Evolutionary conservation across 2,329 filamentous ascomycete species (phyloP), one percentile per base, ranked within the genome.

Genomic region (Penicillium thymicola): DNA sequence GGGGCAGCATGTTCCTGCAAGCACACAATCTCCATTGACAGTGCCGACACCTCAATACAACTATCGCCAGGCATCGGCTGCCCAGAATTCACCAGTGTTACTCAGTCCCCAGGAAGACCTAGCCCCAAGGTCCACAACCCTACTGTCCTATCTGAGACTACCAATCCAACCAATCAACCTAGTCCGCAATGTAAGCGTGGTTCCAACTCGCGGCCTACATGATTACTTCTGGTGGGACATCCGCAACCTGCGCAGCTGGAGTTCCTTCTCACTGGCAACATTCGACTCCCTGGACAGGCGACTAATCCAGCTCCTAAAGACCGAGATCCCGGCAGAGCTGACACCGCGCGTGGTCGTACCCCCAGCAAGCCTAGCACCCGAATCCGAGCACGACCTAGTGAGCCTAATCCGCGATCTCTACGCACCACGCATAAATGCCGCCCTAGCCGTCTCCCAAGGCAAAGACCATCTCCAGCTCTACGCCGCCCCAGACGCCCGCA

Each of bases 151-250:
- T 75, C 84, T 97, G 46, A 92, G 89, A 3, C 80, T 82, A 0
- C 77, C 89, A 58, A 96, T 95, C 70, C 92, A 92, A 21, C 87
- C 90, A 23, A 89, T 92, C 18, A 88, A 88, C 40, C 80, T 96
- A 34, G 90, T 96, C 37, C 88, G 88, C 68, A 89, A 88, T 64
- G 84, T 93, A 64, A 89, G 88, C 58, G 87, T 88, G 70, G 71
- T 86, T 76, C 62, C 79, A 81, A 67, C 84, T 80, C 61, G 89
- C 85, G 72, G 86, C 81, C 68, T 83, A 81, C 75, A 88, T 67
- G 90, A 88, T 72, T 87, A 96, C 78, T 96, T 93, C 75, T 97
- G 93, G 93, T 97, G 91, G 89, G 93, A 97, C 69, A 83, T 96
- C 57, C 89, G 93, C 65, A 93, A 95, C 71, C 81, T 97, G 63